These are phyloP conservation scores for Drosera spatulata DNA, from an alignment of 179 eudicot species.

Conservation along the genomic window DNA sequence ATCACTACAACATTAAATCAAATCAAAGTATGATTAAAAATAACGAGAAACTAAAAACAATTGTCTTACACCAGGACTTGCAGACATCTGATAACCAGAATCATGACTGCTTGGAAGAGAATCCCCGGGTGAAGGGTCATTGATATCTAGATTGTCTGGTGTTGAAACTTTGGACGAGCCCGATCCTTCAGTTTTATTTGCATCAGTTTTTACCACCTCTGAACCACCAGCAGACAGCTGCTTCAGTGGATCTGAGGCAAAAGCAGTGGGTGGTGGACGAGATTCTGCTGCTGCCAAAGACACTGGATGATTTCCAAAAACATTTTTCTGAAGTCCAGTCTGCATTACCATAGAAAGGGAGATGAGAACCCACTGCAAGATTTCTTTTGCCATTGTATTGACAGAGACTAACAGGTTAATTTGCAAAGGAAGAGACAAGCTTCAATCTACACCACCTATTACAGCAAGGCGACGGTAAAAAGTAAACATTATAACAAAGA, in stretches of 20 bases:
- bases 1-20: no score
- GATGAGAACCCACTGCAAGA: background rate
- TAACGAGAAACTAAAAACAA: background rate
- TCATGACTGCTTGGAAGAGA: constrained; percentile 39
- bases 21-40: background rate
- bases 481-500: no score
- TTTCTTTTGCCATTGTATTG: no score
- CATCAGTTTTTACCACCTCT: constrained; percentile 14
- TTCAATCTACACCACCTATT: no score
- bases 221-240: constrained; percentile 22
- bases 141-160: constrained; percentile 55
- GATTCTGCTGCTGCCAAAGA: constrained; percentile 26
- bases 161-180: constrained; percentile 17
- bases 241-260: constrained; percentile 60
- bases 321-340: constrained; percentile 72
- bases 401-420: no score
- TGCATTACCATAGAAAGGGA: constrained; percentile 17
- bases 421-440: no score
- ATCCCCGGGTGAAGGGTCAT: constrained; percentile 27
- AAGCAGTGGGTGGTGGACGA: constrained; percentile 63
- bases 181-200: constrained; percentile 13
- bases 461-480: no score
- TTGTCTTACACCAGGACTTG: constrained; percentile 70
- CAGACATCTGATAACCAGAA: constrained; percentile 39
- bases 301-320: constrained; percentile 70